These are phyloP conservation scores for Paecilomyces dactylethromorphus DNA, from an alignment of 2,329 filamentous ascomycete genomes.

Conservation along the genomic window DNA sequence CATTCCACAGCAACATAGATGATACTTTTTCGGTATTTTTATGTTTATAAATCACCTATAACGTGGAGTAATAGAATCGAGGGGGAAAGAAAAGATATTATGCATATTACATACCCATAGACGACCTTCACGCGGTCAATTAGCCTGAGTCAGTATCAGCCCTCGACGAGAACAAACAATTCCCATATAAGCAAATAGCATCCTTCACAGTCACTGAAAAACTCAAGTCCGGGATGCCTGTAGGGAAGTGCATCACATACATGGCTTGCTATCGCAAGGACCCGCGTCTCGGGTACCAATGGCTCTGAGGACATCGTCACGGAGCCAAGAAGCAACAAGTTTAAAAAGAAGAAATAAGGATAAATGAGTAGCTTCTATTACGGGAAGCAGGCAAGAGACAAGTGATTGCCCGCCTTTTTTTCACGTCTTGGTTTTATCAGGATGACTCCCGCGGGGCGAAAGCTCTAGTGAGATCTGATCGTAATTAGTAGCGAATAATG, in stretches of 20 bases:
- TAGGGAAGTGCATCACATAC: slow-evolving; percentile 49
- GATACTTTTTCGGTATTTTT: neutral
- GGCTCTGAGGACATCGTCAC: slow-evolving; percentile 27
- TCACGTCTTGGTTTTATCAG: neutral
- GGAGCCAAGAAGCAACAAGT: neutral
- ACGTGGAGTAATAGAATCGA: neutral
- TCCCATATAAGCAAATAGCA: neutral
- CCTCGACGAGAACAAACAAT: slow-evolving; percentile 11
- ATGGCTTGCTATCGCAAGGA: slow-evolving; percentile 91
- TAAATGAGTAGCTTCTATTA: neutral
- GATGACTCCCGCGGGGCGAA: neutral
- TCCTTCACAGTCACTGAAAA: neutral
- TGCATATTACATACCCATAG: slow-evolving; percentile 12
- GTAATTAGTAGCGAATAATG: neutral
- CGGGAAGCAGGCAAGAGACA: neutral
- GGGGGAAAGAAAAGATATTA: neutral
- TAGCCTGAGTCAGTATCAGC: slow-evolving; percentile 3
- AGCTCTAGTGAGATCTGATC: neutral
- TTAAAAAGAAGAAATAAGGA: neutral
- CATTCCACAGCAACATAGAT: neutral
- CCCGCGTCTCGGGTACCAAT: slow-evolving; percentile 55
- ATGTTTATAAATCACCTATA: neutral
- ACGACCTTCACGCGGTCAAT: slow-evolving; percentile 48
- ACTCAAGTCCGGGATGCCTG: neutral
- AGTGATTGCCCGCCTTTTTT: neutral